A percentile compares a stretch with the other conserved stretches of the same genome.
Conservation (phyloP, 371 early-diverging fungal genomes). For the Massospora cicadina region DNA sequence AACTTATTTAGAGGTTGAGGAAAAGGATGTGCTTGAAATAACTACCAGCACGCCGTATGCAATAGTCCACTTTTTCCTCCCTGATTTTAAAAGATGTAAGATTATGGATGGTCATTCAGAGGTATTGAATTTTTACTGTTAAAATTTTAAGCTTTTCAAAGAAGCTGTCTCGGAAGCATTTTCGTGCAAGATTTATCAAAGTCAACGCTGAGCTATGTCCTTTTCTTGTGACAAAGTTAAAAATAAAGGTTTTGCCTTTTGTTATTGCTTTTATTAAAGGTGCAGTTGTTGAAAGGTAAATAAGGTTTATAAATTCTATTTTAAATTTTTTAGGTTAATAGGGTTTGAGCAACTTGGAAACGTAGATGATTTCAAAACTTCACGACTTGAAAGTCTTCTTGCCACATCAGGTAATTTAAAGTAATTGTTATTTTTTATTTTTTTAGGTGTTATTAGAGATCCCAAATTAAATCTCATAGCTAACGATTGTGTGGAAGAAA, state of each 20-base stretch:
- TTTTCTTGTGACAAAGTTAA: conserved; percentile 78
- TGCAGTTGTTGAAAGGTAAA: conserved; percentile 42
- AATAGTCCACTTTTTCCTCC: conserved; percentile 80
- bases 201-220: conserved; percentile 76
- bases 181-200: conserved; percentile 69
- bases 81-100: conserved; percentile 82
- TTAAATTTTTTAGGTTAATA: conserved; percentile 35
- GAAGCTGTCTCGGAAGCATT: conserved; percentile 55
- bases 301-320: neutral
- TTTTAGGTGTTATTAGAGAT: neutral
- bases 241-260: conserved; percentile 79
- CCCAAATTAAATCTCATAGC: neutral
- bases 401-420: conserved; percentile 27
- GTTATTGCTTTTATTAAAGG: conserved; percentile 67
- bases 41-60: conserved; percentile 54
- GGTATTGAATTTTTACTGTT: conserved; percentile 18
- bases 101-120: conserved; percentile 83
- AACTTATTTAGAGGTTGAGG: conserved; percentile 55
- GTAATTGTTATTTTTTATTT: conserved; percentile 6
- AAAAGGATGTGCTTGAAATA: conserved; percentile 74
- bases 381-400: conserved; percentile 55
- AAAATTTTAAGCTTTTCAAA: conserved; percentile 12
- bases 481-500: neutral
- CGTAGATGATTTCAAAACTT: conserved; percentile 66
- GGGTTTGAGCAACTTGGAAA: conserved; percentile 93